Percentiles rank a stretch among this genome's conserved stretches.
Conservation (phyloP, 148 eudicot species). For the Salicornia ramosissima region DNA sequence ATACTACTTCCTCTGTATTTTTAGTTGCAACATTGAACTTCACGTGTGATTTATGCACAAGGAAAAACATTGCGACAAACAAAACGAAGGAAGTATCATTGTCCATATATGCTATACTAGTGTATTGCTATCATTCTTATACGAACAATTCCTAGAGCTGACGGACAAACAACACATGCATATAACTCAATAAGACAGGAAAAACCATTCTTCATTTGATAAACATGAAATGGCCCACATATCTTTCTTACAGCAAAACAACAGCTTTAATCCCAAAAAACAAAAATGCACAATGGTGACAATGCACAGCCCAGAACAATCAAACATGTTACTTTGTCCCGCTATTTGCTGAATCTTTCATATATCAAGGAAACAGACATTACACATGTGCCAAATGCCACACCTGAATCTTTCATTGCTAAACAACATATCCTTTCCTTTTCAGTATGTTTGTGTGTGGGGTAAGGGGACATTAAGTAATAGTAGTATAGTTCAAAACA, state of each 20-base stretch:
- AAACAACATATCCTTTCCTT: neutral
- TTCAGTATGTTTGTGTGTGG: neutral
- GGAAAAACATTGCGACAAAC: neutral
- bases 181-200: neutral
- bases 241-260: neutral
- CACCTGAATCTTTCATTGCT: neutral
- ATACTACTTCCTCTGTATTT: no score
- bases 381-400: neutral
- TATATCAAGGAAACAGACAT: neutral
- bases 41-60: no score
- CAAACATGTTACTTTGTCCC: conserved; percentile 9
- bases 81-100: neutral
- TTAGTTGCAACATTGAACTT: no score
- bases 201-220: neutral
- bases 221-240: neutral
- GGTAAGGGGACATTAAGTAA: neutral
- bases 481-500: neutral
- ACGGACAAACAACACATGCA: neutral
- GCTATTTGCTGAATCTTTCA: neutral
- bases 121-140: neutral
- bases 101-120: no score
- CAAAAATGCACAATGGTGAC: neutral
- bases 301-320: conserved; percentile 4
- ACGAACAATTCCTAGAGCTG: no score
- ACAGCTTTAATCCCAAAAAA: neutral